phyloP scores from a whole-genome alignment of 768 basidiomycete species.

The Suillus subluteus region DNA sequence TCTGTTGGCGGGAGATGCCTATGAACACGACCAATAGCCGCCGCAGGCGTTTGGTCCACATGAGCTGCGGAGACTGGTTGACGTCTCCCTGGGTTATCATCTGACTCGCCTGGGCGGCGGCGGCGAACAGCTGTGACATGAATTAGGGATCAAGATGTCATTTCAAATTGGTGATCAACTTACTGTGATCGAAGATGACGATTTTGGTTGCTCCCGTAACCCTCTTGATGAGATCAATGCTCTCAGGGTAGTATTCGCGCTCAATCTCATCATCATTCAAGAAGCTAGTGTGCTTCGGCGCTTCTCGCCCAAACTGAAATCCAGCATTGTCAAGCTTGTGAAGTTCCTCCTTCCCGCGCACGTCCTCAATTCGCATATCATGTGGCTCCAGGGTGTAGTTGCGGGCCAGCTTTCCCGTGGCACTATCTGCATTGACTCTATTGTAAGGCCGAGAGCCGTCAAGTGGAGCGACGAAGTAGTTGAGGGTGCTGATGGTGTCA shows the following conservation, averaged over 20 bases:
- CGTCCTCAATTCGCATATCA: constrained; percentile 32
- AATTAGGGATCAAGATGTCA: not conserved
- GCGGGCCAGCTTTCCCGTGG: too few relatives aligned
- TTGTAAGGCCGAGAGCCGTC: constrained; percentile 19
- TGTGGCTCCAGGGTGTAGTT: constrained; percentile 8
- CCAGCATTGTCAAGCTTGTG: constrained; percentile 39
- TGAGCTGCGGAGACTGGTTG: constrained; percentile 48
- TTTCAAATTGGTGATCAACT: constrained; percentile 11
- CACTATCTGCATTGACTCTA: too few relatives aligned
- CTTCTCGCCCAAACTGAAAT: constrained; percentile 36
- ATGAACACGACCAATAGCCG: constrained; percentile 46
- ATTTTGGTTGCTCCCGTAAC: constrained; percentile 40
- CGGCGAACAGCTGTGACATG: constrained; percentile 44
- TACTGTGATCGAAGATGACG: constrained; percentile 48
- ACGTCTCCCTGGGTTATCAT: constrained; percentile 42
- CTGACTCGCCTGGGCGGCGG: constrained; percentile 38
- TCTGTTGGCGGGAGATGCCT: constrained; percentile 47
- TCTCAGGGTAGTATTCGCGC: constrained; percentile 44
- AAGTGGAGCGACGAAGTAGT: constrained; percentile 22
- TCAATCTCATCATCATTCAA: constrained; percentile 39
- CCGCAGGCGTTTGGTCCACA: constrained; percentile 48
- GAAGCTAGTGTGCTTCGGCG: constrained; percentile 35
- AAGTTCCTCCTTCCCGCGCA: constrained; percentile 37
- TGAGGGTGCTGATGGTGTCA: constrained; percentile 22
- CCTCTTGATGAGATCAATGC: constrained; percentile 40